Evolutionary conservation across 2,329 filamentous ascomycete genomes (phyloP), one percentile per base, ranked within the genome.

Genomic region (Cercospora citrullina): DNA sequence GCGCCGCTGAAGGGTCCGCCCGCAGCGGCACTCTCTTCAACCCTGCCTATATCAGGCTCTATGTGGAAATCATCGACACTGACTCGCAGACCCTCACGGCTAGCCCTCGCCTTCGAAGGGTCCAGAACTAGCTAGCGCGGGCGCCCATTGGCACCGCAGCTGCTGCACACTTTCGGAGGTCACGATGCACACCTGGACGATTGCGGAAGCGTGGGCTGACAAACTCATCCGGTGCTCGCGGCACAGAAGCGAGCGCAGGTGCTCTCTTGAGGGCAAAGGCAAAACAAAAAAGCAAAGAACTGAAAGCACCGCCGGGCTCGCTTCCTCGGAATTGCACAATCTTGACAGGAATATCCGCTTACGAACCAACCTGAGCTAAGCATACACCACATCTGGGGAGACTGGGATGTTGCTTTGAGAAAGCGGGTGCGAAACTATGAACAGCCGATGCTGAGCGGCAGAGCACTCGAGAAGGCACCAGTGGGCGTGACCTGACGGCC

Each of bases 61-160:
- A 68, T 63, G 42, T n/a, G 66, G 60, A 23, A 66, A 63, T 65
- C 59, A 70, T 68, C 68, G 68, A 70, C 68, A 64, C 53, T 60
- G 53, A 61, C 60, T 63, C 66, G 51, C 60, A 18, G 53, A 58
- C 36, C 8, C 14, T 64, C 60, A 23, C 5, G 23, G 30, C 63
- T 31, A 36, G 39, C 53, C 31, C 42, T 60, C 42, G 26, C 57
- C 45, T 26, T 36, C 59, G 36, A 48, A 65, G 63, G 66, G 66
- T 65, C 66, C 60, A 65, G 66, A 68, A 33, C 31, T 23, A 21
- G 33, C 58, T 59, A 59, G 55, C 30, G 55, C n/a, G 55, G 5
- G 55, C 30, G 28, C 55, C 21, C 31, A 18, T 36, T 59, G 55
- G 16, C 55, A 59, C 12, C 55, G 30, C 42, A 55, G 31, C 62